phyloP scores from a whole-genome alignment of 768 basidiomycete genomes.

The Lactarius deliciosus region DNA sequence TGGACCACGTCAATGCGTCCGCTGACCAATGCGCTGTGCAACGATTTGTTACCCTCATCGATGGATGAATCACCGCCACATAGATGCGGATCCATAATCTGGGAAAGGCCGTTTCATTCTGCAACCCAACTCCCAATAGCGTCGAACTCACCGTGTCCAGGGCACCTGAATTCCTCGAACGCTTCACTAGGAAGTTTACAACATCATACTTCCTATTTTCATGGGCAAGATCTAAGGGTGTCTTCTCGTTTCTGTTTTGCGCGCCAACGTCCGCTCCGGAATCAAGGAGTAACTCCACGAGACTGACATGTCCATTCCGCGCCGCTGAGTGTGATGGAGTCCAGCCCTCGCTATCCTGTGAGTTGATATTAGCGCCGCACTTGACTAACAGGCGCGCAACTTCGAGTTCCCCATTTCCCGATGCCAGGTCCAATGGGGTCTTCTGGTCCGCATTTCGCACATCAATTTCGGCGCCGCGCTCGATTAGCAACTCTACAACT shows the following conservation, averaged over 20 bases:
- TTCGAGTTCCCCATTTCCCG: background rate
- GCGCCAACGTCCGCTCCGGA: background rate
- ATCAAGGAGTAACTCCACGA: background rate
- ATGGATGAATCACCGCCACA: background rate
- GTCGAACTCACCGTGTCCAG: background rate
- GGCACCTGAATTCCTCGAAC: accelerated
- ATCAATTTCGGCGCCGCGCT: background rate
- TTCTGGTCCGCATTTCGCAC: background rate
- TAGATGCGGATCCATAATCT: no score
- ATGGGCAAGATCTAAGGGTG: background rate
- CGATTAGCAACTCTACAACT: background rate
- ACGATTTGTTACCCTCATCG: background rate
- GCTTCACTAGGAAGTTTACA: background rate
- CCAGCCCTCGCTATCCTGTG: background rate
- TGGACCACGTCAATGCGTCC: background rate
- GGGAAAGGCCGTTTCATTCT: no score
- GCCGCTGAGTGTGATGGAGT: background rate
- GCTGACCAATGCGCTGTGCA: background rate
- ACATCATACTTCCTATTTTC: background rate
- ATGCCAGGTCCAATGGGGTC: background rate
- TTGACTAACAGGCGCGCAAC: background rate
- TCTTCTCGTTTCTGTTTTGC: background rate
- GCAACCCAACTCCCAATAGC: no score
- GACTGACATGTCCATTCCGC: background rate
- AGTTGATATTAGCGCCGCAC: background rate